phyloP scores from a whole-genome alignment of 371 early-diverging fungal genomes.

The Capniomyces stellatus region DNA sequence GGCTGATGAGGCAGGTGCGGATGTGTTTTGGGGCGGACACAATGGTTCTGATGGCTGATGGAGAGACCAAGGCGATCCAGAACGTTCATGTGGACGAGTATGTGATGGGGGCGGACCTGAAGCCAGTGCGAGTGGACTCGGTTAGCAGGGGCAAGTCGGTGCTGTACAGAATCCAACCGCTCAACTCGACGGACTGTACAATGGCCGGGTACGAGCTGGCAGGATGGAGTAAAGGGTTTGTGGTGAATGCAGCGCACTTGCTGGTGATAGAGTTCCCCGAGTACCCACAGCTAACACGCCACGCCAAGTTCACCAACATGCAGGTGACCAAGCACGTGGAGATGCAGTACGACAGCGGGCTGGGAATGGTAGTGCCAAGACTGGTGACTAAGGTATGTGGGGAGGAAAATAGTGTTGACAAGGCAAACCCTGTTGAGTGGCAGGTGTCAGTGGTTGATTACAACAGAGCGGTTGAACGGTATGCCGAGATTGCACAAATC shows the following conservation, averaged over 20 bases:
- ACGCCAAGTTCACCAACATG: not conserved
- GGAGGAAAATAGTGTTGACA: not conserved
- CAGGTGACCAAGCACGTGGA: not conserved
- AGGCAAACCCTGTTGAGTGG: not conserved
- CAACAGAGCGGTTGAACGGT: not conserved
- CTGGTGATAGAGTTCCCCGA: constrained; percentile 1
- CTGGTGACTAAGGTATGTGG: not conserved
- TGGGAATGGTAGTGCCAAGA: not conserved
- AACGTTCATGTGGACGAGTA: constrained; percentile 21
- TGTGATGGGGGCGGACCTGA: constrained; percentile 30
- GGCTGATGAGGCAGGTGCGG: constrained; percentile 94
- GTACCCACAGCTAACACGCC: not conserved
- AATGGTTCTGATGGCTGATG: constrained; percentile 17
- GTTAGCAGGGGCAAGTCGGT: constrained; percentile 19
- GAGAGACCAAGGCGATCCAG: constrained; percentile 12
- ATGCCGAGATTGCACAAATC: not conserved
- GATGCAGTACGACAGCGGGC: not conserved
- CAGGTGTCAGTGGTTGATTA: constrained; percentile 4
- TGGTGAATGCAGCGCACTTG: not conserved
- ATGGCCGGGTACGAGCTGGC: not conserved
- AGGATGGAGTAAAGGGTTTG: not conserved
- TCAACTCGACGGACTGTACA: not conserved
- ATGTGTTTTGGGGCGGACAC: constrained; percentile 36
- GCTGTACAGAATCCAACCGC: not conserved
- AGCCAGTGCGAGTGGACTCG: constrained; percentile 16